Base-by-base conservation (phyloP, 768 basidiomycete species). In the Pisolithus tinctorius region DNA sequence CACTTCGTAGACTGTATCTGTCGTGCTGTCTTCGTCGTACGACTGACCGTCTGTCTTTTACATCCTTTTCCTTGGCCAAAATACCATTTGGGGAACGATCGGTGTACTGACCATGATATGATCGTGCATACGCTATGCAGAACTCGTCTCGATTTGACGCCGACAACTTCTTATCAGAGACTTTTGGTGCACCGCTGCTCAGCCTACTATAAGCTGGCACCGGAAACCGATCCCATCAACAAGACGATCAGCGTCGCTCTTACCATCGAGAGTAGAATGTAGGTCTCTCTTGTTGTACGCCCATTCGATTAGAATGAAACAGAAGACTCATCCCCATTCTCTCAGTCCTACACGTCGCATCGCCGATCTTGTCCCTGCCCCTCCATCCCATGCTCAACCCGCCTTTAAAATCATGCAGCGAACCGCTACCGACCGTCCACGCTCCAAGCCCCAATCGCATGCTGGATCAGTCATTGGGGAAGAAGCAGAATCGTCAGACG, bases 331-430 rank as follows among this genome's bases (percentile, higher is more conserved):
- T 62, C 53, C 34, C 13, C 1, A 54, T 48, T 48, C 34, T 50
- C 56, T 11, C 57, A 93, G 90, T 56, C 90, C 90, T 56, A 47
- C 71, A 31, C 79, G 85, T 40, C 76, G 85, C 49, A 74, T 93
- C 48, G 76, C 76, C 53, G 90, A 91, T 45, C 79, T 93, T 23
- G 86, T 91, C 7, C 90, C 90, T 23, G 74, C 80, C 4, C 88
- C 90, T 4, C 88, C 90, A 62, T 74, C 79, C 16, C 69, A 81
- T 4, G 63, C 81, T 0, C 84, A 83, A 30, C 88, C 86, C n/a
- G 78, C 88, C 17, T 86, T 93, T 61, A 86, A 91, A 76, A 93
- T 93, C 60, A 93, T 93, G 88, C 81, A 83, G 41, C 79, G 90
- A 58, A 70, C 76, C 20, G 65, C 62, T 13, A 65, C 68, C n/a